These are phyloP conservation scores for Penicillium frequentans DNA, from an alignment of 2,329 filamentous ascomycete genomes.

Conservation along the genomic window DNA sequence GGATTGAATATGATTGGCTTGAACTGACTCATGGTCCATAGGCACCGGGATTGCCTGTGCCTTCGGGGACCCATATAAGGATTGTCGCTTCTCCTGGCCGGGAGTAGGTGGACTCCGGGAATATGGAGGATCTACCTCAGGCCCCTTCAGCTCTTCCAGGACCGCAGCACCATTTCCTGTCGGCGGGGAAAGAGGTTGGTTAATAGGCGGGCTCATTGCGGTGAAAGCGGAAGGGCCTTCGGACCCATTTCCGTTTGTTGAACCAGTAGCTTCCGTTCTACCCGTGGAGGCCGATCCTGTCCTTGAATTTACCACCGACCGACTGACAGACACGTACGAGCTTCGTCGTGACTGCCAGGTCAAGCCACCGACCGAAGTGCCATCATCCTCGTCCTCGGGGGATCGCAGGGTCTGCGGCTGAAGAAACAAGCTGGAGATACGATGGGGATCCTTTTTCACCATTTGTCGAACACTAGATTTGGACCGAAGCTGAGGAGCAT, in stretches of 20 bases:
- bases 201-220: constrained; percentile 15
- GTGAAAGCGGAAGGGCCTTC: constrained; percentile 17
- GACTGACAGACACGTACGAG: constrained; percentile 31
- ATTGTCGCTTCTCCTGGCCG: constrained; percentile 28
- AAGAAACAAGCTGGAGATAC: constrained; percentile 32
- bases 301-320: constrained; percentile 31
- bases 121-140: constrained; percentile 10
- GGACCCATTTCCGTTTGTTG: constrained; percentile 13
- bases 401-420: constrained; percentile 26
- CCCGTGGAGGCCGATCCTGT: constrained; percentile 29
- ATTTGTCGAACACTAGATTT: constrained; percentile 32
- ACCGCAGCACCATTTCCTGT: constrained; percentile 6
- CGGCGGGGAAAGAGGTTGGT: constrained; percentile 18
- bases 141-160: constrained; percentile 14
- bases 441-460: constrained; percentile 37
- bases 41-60: constrained; percentile 8
- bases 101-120: constrained; percentile 23
- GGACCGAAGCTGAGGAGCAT: constrained; percentile 23
- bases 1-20: constrained; percentile 22
- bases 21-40: constrained; percentile 18
- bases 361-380: constrained; percentile 14
- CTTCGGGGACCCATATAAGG: constrained; percentile 18
- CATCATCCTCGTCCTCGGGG: constrained; percentile 28
- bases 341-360: constrained; percentile 29
- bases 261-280: constrained; percentile 23